These are phyloP conservation scores for Vigna nakashimae DNA, from an alignment of 306 rosid species.

Conservation along the genomic window DNA sequence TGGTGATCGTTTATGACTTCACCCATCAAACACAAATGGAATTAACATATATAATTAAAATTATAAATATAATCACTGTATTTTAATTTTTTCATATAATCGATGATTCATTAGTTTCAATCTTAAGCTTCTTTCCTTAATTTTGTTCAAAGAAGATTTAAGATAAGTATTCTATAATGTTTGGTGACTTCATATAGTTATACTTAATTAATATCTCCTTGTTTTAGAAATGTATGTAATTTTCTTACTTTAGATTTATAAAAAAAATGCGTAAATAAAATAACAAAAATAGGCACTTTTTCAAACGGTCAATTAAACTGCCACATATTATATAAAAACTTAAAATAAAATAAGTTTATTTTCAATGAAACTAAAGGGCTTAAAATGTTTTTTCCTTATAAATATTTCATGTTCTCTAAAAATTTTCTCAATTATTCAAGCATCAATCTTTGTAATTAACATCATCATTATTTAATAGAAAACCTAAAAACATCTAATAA, in stretches of 20 bases:
- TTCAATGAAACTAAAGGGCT: background rate
- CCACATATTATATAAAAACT: background rate
- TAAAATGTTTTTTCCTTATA: background rate
- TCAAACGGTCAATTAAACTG: background rate
- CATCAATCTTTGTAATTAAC: background rate
- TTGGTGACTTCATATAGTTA: background rate
- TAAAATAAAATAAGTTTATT: background rate
- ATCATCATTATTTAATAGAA: background rate
- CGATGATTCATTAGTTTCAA: background rate
- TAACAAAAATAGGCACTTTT: background rate
- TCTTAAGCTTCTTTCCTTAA: background rate
- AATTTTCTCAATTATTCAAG: too few relatives aligned
- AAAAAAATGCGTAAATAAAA: background rate
- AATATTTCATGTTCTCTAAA: background rate
- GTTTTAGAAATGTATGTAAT: background rate
- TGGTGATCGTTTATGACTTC: background rate
- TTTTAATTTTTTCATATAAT: background rate
- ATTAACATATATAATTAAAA: background rate
- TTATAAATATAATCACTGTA: background rate
- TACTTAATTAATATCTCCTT: background rate
- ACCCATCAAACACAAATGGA: background rate
- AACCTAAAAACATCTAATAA: too few relatives aligned
- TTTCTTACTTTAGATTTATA: background rate
- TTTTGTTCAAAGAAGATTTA: background rate
- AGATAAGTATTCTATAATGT: background rate